Conservation (phyloP, 2,329 filamentous ascomycete species). For the Tolypocladium nubicola region DNA sequence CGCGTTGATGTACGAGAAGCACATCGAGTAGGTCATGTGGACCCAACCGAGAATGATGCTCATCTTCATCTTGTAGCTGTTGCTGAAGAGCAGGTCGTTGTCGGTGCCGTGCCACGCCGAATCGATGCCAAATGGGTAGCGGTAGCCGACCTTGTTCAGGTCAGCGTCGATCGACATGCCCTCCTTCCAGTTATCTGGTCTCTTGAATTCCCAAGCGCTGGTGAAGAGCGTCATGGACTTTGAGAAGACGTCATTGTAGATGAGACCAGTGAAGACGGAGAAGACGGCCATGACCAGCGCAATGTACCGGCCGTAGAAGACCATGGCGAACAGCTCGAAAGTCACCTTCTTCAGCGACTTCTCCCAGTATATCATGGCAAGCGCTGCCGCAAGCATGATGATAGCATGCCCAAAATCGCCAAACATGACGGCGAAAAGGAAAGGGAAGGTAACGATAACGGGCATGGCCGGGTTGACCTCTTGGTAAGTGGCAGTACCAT, state of each 20-base stretch:
- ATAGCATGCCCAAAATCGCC: constrained; percentile 91
- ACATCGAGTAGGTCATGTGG: constrained; percentile 98
- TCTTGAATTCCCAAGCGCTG: constrained; percentile 76
- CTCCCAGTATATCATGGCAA: constrained; percentile 96
- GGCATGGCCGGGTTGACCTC: constrained; percentile 95
- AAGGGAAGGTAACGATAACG: constrained; percentile 97
- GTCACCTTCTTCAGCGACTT: constrained; percentile 82
- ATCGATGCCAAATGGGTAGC: constrained; percentile 92
- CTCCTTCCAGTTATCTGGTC: constrained; percentile 55
- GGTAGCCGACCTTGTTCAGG: constrained; percentile 59
- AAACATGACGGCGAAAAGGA: constrained; percentile 99
- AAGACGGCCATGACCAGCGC: constrained; percentile 97
- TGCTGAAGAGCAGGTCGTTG: constrained; percentile 89
- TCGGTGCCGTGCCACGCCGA: constrained; percentile 95
- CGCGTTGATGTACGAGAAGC: constrained; percentile 86
- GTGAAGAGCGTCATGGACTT: constrained; percentile 81
- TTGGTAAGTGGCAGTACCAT: constrained; percentile 93
- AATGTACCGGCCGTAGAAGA: constrained; percentile 97
- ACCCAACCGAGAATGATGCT: constrained; percentile 95
- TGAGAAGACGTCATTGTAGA: constrained; percentile 97
- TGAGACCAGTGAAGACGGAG: constrained; percentile 91
- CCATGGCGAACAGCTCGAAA: constrained; percentile 95
- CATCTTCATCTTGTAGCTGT: constrained; percentile 99
- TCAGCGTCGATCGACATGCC: constrained; percentile 54
- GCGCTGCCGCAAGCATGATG: constrained; percentile 75